Conservation (phyloP, 2,329 filamentous ascomycete genomes). For the Hypoxylon sp. region DNA sequence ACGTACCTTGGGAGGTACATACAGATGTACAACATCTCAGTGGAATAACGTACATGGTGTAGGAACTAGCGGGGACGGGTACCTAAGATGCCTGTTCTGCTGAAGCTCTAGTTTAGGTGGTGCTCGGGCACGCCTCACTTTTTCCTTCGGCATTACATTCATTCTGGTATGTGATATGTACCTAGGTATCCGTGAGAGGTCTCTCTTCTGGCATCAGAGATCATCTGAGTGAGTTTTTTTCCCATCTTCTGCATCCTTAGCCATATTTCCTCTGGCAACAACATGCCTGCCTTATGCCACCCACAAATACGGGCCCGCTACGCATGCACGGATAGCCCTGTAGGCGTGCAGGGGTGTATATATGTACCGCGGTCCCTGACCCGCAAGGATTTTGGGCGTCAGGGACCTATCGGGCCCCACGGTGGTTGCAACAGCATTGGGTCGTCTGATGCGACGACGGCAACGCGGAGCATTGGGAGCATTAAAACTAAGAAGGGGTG, state of each 20-base stretch:
- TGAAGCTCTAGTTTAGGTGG: background rate
- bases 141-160: slow-evolving; percentile 10
- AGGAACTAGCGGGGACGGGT: slow-evolving; percentile 5
- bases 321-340: too few relatives aligned
- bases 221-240: slow-evolving; percentile 31
- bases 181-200: slow-evolving; percentile 18
- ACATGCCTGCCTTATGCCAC: too few relatives aligned
- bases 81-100: background rate
- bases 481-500: background rate
- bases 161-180: slow-evolving; percentile 11
- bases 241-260: slow-evolving; percentile 1
- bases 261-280: background rate
- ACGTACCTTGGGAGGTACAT: too few relatives aligned
- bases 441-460: slow-evolving; percentile 2
- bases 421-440: background rate
- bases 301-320: background rate
- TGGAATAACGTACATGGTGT: background rate
- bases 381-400: background rate
- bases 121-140: slow-evolving; percentile 31
- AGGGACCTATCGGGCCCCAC: background rate
- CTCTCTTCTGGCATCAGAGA: slow-evolving; percentile 13
- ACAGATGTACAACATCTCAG: too few relatives aligned
- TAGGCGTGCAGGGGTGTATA: too few relatives aligned
- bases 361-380: slow-evolving; percentile 1
- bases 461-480: background rate